These are phyloP conservation scores for Myriangium duriaei DNA, from an alignment of 2,329 filamentous ascomycete genomes.

Conservation along the genomic window DNA sequence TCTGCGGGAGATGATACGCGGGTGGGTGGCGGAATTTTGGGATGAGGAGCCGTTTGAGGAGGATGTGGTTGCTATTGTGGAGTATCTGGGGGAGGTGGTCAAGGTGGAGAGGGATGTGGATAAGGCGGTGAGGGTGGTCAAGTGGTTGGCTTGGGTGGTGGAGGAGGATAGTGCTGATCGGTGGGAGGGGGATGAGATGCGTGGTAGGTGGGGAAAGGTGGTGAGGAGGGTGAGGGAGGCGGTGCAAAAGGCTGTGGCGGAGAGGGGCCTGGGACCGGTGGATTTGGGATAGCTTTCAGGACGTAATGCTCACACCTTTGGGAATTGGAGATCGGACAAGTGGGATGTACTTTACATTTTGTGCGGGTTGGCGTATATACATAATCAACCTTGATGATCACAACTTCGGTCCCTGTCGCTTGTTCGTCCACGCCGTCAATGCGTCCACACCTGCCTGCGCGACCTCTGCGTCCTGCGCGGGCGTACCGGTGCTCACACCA, in stretches of 20 bases:
- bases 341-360: neutral
- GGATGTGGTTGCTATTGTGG: conserved; percentile 62
- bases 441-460: conserved; percentile 41
- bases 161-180: conserved; percentile 15
- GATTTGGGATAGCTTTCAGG: conserved; percentile 27
- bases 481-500: conserved; percentile 43
- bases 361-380: conserved; percentile 2
- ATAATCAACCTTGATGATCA: conserved; percentile 13
- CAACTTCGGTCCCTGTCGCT: conserved; percentile 26
- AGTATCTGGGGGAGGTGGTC: conserved; percentile 62
- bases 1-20: conserved; percentile 58
- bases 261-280: conserved; percentile 34
- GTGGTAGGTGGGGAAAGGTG: conserved; percentile 24
- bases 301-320: conserved; percentile 6
- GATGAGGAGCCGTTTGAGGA: conserved; percentile 64
- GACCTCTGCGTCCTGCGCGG: conserved; percentile 42
- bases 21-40: conserved; percentile 63
- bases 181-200: conserved; percentile 10
- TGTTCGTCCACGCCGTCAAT: conserved; percentile 25
- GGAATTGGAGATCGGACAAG: neutral
- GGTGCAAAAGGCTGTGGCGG: conserved; percentile 31
- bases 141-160: conserved; percentile 45
- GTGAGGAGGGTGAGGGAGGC: conserved; percentile 28
- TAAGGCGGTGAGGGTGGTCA: conserved; percentile 58
- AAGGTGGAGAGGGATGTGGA: conserved; percentile 59